Evolutionary conservation across 129 eudicot species (phyloP), one percentile per base, ranked within the genome.

Genomic region (Dittrichia graveolens): DNA sequence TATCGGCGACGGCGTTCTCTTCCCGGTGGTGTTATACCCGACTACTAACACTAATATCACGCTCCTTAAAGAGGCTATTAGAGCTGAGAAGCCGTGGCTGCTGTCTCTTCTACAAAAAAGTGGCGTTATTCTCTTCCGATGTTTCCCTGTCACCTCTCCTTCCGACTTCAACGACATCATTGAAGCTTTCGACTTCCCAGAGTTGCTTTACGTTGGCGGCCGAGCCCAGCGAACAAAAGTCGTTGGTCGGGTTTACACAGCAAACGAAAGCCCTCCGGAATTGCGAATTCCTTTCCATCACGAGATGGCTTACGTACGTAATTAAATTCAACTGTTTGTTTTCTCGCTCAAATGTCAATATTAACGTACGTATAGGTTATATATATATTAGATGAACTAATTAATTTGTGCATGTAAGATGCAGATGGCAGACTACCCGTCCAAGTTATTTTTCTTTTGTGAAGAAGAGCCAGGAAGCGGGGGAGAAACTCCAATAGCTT

Each of bases 11-110:
- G 74, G 71, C 8, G 18, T 54, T 5, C 5, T 39, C 19, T 91
- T 87, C 71, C 95, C 95, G 0, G 56, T 46, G 13, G 86, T 85
- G 37, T 35, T 91, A 11, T 70, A 85, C 14, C 95, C 95, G 15
- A 61, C 38, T 40, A 68, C 73, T 4, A 77, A 8, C 46, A 35
- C 37, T 48, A 3, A 43, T 42, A 18, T 34, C 7, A 8, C 55
- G 31, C 31, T 24, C 31, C 2, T 24, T 2, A 14, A 50, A 58
- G 77, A 79, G 31, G 84, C 86, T 0, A 75, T 88, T 3, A 64
- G 40, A 73, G 68, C 72, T 53, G 78, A 85, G 10, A 83, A 83
- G 71, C 68, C 73, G 37, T 85, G 85, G 86, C 41, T 77, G 12
- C 76, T 69, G 10, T 77, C 76, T 8, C 70, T 68, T 41, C 40